A percentile compares a stretch with the other conserved stretches of the same genome.
Conservation (phyloP, 352 stramenopile species). For the Phytophthora europaea region DNA sequence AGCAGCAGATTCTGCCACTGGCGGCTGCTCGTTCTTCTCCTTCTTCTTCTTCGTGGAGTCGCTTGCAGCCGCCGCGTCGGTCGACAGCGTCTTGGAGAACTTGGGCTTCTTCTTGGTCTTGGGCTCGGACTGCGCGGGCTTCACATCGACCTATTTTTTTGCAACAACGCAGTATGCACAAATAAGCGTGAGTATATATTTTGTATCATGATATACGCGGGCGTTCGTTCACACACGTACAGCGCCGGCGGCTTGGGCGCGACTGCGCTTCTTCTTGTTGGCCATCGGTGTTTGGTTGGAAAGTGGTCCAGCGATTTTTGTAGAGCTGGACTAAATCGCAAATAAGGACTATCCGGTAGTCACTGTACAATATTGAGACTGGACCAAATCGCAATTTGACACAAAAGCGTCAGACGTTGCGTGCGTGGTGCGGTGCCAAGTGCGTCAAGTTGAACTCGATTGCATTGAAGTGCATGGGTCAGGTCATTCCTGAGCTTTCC, state of each 20-base stretch:
- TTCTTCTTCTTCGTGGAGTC: neutral
- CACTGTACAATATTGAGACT: neutral
- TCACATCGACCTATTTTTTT: conserved; percentile 19
- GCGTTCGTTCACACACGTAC: conserved; percentile 19
- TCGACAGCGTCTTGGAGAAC: conserved; percentile 26
- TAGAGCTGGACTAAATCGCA: conserved; percentile 5
- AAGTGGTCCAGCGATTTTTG: neutral
- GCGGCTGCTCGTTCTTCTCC: neutral
- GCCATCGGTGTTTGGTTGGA: conserved; percentile 29
- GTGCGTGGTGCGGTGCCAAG: conserved; percentile 10
- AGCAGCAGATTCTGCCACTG: neutral
- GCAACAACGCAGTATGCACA: neutral
- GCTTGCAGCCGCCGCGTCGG: conserved; percentile 10
- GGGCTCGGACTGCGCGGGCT: conserved; percentile 13
- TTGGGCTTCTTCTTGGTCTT: conserved; percentile 40
- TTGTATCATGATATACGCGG: conserved; percentile 1
- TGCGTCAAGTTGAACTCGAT: conserved; percentile 31
- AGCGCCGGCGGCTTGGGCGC: conserved; percentile 13
- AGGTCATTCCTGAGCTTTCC: conserved; percentile 12
- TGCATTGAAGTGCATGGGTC: conserved; percentile 34
- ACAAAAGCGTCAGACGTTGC: conserved; percentile 23
- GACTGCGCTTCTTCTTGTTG: conserved; percentile 43
- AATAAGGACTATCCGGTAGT: neutral
- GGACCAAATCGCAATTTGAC: conserved; percentile 13
- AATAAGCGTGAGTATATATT: conserved; percentile 10